These are phyloP conservation scores for Ceratocystis huliohia DNA, from an alignment of 2,329 filamentous ascomycete species.

Conservation along the genomic window DNA sequence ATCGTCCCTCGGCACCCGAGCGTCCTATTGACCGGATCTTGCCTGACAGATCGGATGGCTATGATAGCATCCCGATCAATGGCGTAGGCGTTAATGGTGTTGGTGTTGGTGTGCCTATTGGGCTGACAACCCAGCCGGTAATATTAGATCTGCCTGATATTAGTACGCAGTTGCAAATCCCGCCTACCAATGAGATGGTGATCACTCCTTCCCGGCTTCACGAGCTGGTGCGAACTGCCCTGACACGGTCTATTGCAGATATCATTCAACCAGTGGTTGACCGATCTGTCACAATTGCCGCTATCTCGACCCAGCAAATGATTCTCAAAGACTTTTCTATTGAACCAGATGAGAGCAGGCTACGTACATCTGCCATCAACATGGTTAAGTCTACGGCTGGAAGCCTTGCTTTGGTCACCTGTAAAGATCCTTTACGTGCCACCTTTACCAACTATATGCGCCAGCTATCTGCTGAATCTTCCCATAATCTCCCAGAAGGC, in stretches of 20 bases:
- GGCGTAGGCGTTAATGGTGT: slow-evolving; percentile 52
- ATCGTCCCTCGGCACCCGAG: slow-evolving; percentile 38
- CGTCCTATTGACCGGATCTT: slow-evolving; percentile 47
- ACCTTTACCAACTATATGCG: slow-evolving; percentile 97
- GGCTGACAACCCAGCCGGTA: slow-evolving; percentile 65
- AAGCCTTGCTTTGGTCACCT: slow-evolving; percentile 90
- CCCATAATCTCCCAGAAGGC: slow-evolving; percentile 78
- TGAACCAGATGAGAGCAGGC: slow-evolving; percentile 75
- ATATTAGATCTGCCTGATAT: slow-evolving; percentile 75
- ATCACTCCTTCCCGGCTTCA: slow-evolving; percentile 55
- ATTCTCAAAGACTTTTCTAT: slow-evolving; percentile 94
- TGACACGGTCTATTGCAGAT: slow-evolving; percentile 81
- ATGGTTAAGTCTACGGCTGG: slow-evolving; percentile 94
- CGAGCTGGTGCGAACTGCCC: slow-evolving; percentile 71
- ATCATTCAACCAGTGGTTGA: slow-evolving; percentile 98
- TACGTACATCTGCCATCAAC: slow-evolving; percentile 75
- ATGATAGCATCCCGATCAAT: slow-evolving; percentile 70
- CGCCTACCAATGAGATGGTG: slow-evolving; percentile 67
- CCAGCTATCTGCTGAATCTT: slow-evolving; percentile 51
- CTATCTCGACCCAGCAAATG: slow-evolving; percentile 90
- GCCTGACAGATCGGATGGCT: slow-evolving; percentile 61
- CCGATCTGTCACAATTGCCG: slow-evolving; percentile 91
- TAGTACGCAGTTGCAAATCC: slow-evolving; percentile 64
- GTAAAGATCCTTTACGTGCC: slow-evolving; percentile 88
- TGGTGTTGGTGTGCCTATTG: slow-evolving; percentile 45